A percentile compares a stretch with the other conserved stretches of the same genome.
These are phyloP conservation scores for Wickerhamiella cacticola DNA, from an alignment of 805 yeast genomes.

Conservation along the genomic window DNA sequence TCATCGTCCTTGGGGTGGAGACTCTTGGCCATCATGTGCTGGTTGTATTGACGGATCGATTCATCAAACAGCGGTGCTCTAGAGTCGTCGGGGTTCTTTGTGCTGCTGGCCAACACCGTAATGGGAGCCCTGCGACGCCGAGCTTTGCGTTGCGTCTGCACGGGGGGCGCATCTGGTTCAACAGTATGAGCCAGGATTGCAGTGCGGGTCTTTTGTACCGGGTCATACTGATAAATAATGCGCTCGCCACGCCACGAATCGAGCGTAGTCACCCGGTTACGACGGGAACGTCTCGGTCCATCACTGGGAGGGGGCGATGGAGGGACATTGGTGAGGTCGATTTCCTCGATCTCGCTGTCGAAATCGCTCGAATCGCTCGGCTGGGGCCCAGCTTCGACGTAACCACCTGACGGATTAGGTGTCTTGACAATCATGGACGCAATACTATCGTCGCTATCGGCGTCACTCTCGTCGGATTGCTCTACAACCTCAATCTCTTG, in stretches of 20 bases:
- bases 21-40: neutral
- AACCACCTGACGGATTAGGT: neutral
- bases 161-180: conserved; percentile 13
- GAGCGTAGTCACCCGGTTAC: conserved; percentile 18
- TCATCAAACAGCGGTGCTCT: neutral
- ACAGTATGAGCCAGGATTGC: conserved; percentile 20
- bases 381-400: neutral
- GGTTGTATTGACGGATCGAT: neutral
- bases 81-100: neutral
- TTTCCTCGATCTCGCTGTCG: conserved; percentile 2
- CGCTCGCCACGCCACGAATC: conserved; percentile 20
- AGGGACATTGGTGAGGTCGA: neutral
- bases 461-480: neutral
- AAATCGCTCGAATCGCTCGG: neutral
- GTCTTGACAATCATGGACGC: neutral
- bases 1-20: conserved; percentile 9
- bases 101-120: neutral
- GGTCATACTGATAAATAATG: conserved; percentile 15
- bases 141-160: conserved; percentile 10
- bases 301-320: neutral
- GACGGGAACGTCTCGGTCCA: neutral
- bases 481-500: neutral
- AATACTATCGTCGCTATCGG: neutral
- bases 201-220: conserved; percentile 11
- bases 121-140: conserved; percentile 12